phyloP scores from a whole-genome alignment of 1,284 basidiomycete genomes.

The Trametes versicolor region DNA sequence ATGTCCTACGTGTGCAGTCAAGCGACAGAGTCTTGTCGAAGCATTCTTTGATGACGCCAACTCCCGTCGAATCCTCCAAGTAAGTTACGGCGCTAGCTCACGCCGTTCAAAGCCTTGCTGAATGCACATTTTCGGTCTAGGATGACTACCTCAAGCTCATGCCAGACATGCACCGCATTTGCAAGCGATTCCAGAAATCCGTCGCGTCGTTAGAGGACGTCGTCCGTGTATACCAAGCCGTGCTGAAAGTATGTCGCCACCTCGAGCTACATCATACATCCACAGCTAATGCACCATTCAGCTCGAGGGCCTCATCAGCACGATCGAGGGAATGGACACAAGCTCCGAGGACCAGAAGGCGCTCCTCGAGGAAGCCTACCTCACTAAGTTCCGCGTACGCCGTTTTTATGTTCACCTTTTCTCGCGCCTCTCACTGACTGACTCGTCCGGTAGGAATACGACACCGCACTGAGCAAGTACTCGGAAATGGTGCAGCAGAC shows the following conservation, averaged over 20 bases:
- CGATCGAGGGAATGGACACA: constrained; percentile 63
- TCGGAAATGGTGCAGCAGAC: constrained; percentile 96
- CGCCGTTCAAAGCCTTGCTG: neutral
- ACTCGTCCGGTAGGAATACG: constrained; percentile 62
- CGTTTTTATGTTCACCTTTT: neutral
- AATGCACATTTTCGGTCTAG: constrained; percentile 49
- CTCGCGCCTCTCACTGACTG: neutral
- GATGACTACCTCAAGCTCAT: constrained; percentile 90
- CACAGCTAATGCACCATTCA: constrained; percentile 42
- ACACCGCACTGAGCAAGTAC: constrained; percentile 78
- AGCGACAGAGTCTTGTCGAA: constrained; percentile 89
- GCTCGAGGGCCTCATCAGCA: constrained; percentile 81
- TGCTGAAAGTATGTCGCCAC: constrained; percentile 59
- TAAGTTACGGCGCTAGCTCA: constrained; percentile 41
- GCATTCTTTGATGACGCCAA: constrained; percentile 86
- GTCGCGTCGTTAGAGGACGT: constrained; percentile 94
- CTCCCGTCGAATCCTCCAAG: constrained; percentile 78
- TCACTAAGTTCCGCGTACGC: constrained; percentile 67
- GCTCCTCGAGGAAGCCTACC: constrained; percentile 76
- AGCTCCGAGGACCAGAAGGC: constrained; percentile 57
- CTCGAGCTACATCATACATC: neutral
- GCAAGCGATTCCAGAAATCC: constrained; percentile 91
- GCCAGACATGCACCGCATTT: constrained; percentile 95
- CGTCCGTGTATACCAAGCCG: constrained; percentile 94
- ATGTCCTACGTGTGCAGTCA: constrained; percentile 55